A percentile compares a stretch with the other conserved stretches of the same genome.
Evolutionary conservation across 2,329 filamentous ascomycete species (phyloP).

Genomic region (Nemania sp.): DNA sequence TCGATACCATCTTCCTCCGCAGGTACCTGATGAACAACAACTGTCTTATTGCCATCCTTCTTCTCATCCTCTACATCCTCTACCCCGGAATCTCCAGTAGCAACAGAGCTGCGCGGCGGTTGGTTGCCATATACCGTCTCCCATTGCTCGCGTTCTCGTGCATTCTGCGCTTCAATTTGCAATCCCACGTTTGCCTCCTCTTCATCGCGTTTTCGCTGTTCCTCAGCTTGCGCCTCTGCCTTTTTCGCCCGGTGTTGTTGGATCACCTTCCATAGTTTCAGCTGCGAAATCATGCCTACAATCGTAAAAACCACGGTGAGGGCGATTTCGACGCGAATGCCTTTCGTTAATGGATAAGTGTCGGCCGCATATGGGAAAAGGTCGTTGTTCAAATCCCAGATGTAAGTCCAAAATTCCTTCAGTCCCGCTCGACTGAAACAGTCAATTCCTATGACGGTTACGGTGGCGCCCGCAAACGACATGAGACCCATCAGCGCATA

Average conservation of each 20-base stretch:
- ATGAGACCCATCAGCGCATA: constrained; percentile 78
- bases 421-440: constrained; percentile 87
- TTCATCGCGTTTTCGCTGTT: constrained; percentile 50
- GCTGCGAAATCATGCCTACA: constrained; percentile 79
- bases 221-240: constrained; percentile 53
- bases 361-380: constrained; percentile 76
- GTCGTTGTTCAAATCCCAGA: constrained; percentile 80
- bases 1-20: constrained; percentile 55
- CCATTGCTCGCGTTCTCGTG: constrained; percentile 69
- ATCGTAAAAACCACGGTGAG: constrained; percentile 74
- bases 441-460: constrained; percentile 81
- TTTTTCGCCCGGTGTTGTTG: constrained; percentile 61
- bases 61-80: constrained; percentile 53
- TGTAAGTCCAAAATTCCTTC: constrained; percentile 95
- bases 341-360: constrained; percentile 84
- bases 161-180: constrained; percentile 64
- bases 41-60: constrained; percentile 39
- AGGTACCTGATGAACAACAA: constrained; percentile 39
- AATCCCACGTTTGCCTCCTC: constrained; percentile 71
- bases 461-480: constrained; percentile 80
- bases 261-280: constrained; percentile 83
- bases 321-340: constrained; percentile 83
- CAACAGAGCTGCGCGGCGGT: constrained; percentile 39
- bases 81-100: constrained; percentile 54
- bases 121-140: constrained; percentile 73